Evolutionary conservation across 129 eudicot species (phyloP).

Genomic region (Centella asiatica): DNA sequence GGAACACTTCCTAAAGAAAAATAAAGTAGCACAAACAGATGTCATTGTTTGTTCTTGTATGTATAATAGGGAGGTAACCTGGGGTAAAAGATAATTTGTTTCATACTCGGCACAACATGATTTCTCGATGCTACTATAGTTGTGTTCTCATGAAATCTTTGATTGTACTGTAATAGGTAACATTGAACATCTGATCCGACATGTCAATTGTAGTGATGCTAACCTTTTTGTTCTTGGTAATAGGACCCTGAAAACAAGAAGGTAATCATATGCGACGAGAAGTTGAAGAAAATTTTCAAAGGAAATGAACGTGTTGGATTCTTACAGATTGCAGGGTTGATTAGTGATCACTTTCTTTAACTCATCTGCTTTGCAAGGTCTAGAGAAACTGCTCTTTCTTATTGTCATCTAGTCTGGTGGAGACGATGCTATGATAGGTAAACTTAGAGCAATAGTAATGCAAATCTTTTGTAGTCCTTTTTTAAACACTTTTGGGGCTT

Average conservation of each 20-base stretch:
- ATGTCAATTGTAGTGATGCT: background rate
- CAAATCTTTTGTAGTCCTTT: too few relatives aligned
- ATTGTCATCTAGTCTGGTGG: background rate
- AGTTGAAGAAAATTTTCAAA: conserved; percentile 65
- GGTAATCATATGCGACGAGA: conserved; percentile 73
- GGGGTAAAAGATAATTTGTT: too few relatives aligned
- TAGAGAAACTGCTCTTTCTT: background rate
- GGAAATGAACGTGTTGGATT: conserved; percentile 71
- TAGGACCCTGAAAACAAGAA: conserved; percentile 79
- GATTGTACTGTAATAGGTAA: background rate
- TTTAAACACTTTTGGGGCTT: too few relatives aligned
- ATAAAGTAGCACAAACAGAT: too few relatives aligned
- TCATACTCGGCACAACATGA: too few relatives aligned
- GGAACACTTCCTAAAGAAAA: too few relatives aligned
- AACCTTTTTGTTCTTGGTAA: background rate
- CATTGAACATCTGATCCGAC: background rate
- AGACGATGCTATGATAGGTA: too few relatives aligned
- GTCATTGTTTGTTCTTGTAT: too few relatives aligned
- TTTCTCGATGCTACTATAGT: too few relatives aligned
- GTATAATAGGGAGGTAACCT: too few relatives aligned
- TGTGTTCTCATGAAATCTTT: background rate
- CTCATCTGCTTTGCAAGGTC: conserved; percentile 8
- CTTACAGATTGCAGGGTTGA: conserved; percentile 79
- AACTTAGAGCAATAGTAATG: too few relatives aligned
- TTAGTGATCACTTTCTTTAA: conserved; percentile 53